phyloP scores from a whole-genome alignment of 805 yeast genomes.

The Saccharomyces jurei region DNA sequence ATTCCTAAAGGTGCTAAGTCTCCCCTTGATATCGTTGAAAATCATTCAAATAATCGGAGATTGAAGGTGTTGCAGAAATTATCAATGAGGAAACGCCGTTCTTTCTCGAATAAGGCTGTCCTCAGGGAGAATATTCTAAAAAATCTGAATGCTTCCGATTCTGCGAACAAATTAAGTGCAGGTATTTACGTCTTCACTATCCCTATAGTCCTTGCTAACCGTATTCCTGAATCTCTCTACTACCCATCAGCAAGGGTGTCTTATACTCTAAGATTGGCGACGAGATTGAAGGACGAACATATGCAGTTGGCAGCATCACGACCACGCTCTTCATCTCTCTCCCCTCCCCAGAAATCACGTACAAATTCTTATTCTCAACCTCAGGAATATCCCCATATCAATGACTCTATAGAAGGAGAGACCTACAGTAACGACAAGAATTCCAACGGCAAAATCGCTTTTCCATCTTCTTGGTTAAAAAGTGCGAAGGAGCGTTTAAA shows the following conservation, averaged over 20 bases:
- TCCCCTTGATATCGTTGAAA: slow-evolving; percentile 14
- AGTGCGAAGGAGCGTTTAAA: slow-evolving; percentile 6
- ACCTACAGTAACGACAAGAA: background rate
- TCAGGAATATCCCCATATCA: slow-evolving; percentile 2
- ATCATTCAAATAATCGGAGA: slow-evolving; percentile 12
- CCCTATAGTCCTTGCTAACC: slow-evolving; percentile 54
- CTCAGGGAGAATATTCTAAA: background rate
- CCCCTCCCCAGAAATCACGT: background rate
- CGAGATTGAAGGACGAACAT: background rate
- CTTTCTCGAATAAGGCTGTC: background rate
- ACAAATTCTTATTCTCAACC: background rate
- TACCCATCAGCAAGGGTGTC: slow-evolving; percentile 31
- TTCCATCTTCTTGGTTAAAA: slow-evolving; percentile 1
- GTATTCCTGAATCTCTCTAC: slow-evolving; percentile 46
- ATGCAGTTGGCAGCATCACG: background rate
- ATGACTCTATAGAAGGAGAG: background rate
- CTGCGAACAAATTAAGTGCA: slow-evolving; percentile 30
- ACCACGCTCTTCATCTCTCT: background rate
- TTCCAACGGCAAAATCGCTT: slow-evolving; percentile 1
- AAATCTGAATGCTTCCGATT: slow-evolving; percentile 4
- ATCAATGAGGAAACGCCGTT: slow-evolving; percentile 2
- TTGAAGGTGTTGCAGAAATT: slow-evolving; percentile 16
- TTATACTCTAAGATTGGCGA: slow-evolving; percentile 14
- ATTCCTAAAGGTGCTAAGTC: slow-evolving; percentile 25
- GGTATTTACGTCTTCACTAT: slow-evolving; percentile 65